Base-by-base conservation (phyloP, 2,329 filamentous ascomycete genomes). In the Talaromyces funiculosus region DNA sequence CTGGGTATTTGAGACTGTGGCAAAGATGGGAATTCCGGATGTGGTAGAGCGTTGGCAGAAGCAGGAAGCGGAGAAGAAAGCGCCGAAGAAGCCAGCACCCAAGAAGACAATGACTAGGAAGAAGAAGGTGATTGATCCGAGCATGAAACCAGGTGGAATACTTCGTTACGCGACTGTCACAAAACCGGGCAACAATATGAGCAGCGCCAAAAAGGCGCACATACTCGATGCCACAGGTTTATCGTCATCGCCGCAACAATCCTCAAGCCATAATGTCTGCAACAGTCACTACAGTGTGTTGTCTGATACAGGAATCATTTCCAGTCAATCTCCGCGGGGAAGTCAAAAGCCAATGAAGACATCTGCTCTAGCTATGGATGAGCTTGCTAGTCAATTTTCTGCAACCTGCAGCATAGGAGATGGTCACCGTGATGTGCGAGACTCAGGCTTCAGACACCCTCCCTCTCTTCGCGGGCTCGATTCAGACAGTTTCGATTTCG, bases 1-100 rank as follows among this genome's bases (percentile, higher is more conserved):
- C 9, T 93, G 90, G 90, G 74, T 92, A 5, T 79, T 88, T 22
- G 84, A 87, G 65, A 80, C 82, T 0, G 79, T 90, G 57, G 83
- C 85, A 4, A 84, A 81, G 60, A 71, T 87, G 2, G 88, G 89
- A 0, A 81, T 87, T 59, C 88, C 88, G 3, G 74, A 86, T 2
- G 83, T 83, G 29, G 82, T 90, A 0, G 80, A 86, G 64, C 82
- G 84, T 43, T 92, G 88, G 82, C 83, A 90, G 49, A 70, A 69
- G 37, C 71, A 72, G 62, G 69, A 72, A 60, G 63, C 66, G 4
- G 68, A 69, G 20, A 75, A 74, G 60, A 65, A 67, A 5, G 62
- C 61, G 14, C 61, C 55, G n/a, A 65, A 58, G 62, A 69, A 63
- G 62, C 62, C 70, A 9, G 66, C 67, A 2, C 64, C 68, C 6